Conservation (phyloP, 2,329 filamentous ascomycete genomes). For the Myriangium duriaei region DNA sequence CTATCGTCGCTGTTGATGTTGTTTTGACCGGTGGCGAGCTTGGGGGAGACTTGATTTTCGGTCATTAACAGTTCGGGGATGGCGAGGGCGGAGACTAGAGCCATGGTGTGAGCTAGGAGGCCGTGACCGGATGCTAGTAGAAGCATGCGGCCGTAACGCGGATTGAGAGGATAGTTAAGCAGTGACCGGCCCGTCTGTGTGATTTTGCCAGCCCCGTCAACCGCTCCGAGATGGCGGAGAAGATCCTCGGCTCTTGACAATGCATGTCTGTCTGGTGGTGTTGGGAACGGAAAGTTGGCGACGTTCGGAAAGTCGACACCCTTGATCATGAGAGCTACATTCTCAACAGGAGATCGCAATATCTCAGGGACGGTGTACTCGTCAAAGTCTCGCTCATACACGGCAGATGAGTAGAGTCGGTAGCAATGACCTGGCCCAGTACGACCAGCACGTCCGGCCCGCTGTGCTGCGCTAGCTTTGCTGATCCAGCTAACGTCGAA, state of each 20-base stretch:
- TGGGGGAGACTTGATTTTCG: constrained; percentile 50
- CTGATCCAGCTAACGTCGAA: constrained; percentile 96
- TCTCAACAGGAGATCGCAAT: constrained; percentile 80
- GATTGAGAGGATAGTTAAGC: constrained; percentile 79
- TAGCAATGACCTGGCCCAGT: constrained; percentile 96
- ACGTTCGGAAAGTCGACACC: constrained; percentile 85
- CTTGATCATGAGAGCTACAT: constrained; percentile 80
- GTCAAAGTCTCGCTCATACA: constrained; percentile 80
- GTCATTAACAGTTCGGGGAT: constrained; percentile 79
- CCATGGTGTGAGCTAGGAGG: constrained; percentile 75
- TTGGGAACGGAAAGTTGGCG: constrained; percentile 91
- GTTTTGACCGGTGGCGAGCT: constrained; percentile 27
- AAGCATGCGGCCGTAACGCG: constrained; percentile 85
- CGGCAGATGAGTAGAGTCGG: constrained; percentile 81
- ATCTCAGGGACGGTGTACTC: constrained; percentile 84
- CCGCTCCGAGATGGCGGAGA: constrained; percentile 71
- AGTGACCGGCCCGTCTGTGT: constrained; percentile 71
- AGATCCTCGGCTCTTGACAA: constrained; percentile 76
- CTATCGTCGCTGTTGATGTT: constrained; percentile 19
- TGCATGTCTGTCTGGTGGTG: constrained; percentile 64
- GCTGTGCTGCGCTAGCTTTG: constrained; percentile 87
- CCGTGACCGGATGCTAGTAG: constrained; percentile 71
- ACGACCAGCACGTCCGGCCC: constrained; percentile 85
- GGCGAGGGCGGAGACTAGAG: constrained; percentile 76
- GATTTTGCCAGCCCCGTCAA: constrained; percentile 55